Evolutionary conservation across 257 asterid genomes (phyloP).

Genomic region (Cordia subcordata): DNA sequence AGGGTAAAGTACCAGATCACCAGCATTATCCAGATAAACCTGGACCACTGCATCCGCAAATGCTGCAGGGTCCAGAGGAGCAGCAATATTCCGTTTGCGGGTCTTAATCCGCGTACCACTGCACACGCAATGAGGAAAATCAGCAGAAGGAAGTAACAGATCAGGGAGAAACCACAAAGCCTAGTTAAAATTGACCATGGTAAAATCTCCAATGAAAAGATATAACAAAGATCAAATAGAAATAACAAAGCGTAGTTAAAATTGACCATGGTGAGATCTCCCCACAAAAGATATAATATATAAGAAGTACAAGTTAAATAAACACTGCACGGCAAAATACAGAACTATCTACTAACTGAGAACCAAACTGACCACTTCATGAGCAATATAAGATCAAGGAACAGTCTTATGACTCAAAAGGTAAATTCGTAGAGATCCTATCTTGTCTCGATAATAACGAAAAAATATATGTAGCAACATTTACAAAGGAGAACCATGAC

Average conservation of each 20-base stretch:
- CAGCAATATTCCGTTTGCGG: slow-evolving; percentile 99
- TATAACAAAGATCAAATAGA: neutral
- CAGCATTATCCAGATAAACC: slow-evolving; percentile 99
- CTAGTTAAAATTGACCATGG: neutral
- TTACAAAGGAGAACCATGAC: neutral
- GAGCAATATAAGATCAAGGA: too few species aligned
- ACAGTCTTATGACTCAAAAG: neutral
- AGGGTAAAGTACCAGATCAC: slow-evolving; percentile 76
- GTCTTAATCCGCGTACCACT: slow-evolving; percentile 99
- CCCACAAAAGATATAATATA: too few species aligned
- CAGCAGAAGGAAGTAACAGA: neutral
- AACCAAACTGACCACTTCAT: neutral
- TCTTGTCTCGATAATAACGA: neutral
- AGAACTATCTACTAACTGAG: neutral
- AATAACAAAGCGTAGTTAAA: neutral
- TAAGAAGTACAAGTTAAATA: neutral
- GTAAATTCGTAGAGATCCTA: neutral
- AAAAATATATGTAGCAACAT: too few species aligned
- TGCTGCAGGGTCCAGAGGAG: slow-evolving; percentile 99
- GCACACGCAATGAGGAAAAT: slow-evolving; percentile 2
- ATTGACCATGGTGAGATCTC: too few species aligned
- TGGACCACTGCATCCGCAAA: slow-evolving; percentile 99
- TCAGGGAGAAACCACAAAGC: neutral
- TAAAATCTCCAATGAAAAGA: too few species aligned
- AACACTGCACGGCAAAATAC: neutral